These are phyloP conservation scores for Leccinum uliginosum DNA, from an alignment of 768 basidiomycete genomes.

Conservation along the genomic window DNA sequence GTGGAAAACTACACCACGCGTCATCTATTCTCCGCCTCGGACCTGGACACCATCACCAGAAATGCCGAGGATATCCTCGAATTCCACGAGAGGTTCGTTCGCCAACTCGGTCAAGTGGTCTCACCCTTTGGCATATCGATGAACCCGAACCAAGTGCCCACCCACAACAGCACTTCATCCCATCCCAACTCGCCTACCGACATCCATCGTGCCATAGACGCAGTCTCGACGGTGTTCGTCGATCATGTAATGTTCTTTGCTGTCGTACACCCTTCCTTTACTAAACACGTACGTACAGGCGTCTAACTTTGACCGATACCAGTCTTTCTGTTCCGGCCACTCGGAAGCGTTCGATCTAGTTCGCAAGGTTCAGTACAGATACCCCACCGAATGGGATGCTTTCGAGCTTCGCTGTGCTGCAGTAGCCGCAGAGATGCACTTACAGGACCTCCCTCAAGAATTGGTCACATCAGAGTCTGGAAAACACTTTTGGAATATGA, in stretches of 20 bases:
- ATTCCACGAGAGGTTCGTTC: slow-evolving; percentile 65
- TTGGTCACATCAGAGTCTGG: slow-evolving; percentile 1
- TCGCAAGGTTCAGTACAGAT: slow-evolving; percentile 57
- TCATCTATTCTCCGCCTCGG: slow-evolving; percentile 52
- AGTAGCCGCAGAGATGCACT: slow-evolving; percentile 39
- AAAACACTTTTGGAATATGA: slow-evolving; percentile 24
- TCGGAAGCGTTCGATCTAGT: slow-evolving; percentile 75
- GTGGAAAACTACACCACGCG: slow-evolving; percentile 36
- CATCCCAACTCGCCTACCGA: slow-evolving; percentile 30
- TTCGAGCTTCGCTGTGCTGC: slow-evolving; percentile 77
- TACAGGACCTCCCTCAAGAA: slow-evolving; percentile 11
- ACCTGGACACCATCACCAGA: slow-evolving; percentile 56
- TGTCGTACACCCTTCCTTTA: neutral
- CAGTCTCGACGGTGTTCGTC: slow-evolving; percentile 53
- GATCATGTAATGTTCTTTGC: slow-evolving; percentile 41
- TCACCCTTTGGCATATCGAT: slow-evolving; percentile 48
- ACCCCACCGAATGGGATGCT: slow-evolving; percentile 72
- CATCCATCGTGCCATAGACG: slow-evolving; percentile 34
- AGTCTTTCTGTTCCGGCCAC: slow-evolving; percentile 84
- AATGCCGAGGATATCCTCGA: slow-evolving; percentile 66
- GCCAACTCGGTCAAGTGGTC: slow-evolving; percentile 47
- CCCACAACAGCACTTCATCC: slow-evolving; percentile 1
- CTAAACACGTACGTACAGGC: slow-evolving; percentile 43
- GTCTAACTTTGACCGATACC: slow-evolving; percentile 71
- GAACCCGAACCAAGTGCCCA: slow-evolving; percentile 21